phyloP scores from a whole-genome alignment of 2,329 filamentous ascomycete genomes.

The Fusarium incarnatum region DNA sequence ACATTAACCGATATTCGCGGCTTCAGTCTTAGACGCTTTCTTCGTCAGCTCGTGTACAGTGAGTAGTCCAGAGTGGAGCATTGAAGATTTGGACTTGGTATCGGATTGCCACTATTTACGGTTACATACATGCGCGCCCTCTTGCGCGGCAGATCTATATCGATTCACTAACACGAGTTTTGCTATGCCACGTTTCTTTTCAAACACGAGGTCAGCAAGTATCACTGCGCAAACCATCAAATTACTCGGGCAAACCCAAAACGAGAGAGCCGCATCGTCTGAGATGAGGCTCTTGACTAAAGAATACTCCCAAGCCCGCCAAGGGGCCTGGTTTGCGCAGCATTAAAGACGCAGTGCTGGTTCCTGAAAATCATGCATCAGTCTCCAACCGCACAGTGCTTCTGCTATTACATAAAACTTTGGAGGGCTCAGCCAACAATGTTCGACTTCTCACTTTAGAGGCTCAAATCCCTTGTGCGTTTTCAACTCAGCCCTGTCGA shows the following conservation, averaged over 20 bases:
- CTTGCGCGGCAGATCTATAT: constrained; percentile 21
- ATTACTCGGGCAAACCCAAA: constrained; percentile 32
- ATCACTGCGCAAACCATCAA: constrained; percentile 16
- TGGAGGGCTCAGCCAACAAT: neutral
- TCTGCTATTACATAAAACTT: constrained; percentile 35
- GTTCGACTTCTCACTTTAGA: neutral
- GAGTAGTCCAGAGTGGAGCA: constrained; percentile 33
- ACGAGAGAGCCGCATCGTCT: constrained; percentile 31
- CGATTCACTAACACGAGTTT: constrained; percentile 20
- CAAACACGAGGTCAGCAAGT: constrained; percentile 21
- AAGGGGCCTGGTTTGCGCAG: constrained; percentile 16
- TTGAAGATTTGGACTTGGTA: constrained; percentile 9
- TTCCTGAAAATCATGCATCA: constrained; percentile 42
- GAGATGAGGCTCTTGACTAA: constrained; percentile 34
- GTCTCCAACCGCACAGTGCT: constrained; percentile 24
- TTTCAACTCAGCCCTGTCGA: constrained; percentile 31
- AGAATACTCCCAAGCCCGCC: neutral
- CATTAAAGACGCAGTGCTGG: constrained; percentile 36
- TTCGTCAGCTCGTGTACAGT: constrained; percentile 15
- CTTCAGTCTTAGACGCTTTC: constrained; percentile 9
- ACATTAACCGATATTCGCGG: constrained; percentile 12
- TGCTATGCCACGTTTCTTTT: constrained; percentile 12
- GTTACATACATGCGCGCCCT: constrained; percentile 19
- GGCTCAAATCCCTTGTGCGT: constrained; percentile 19
- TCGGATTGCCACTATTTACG: constrained; percentile 25